These are phyloP conservation scores for Ascochyta lentis DNA, from an alignment of 2,329 filamentous ascomycete genomes.

Conservation along the genomic window DNA sequence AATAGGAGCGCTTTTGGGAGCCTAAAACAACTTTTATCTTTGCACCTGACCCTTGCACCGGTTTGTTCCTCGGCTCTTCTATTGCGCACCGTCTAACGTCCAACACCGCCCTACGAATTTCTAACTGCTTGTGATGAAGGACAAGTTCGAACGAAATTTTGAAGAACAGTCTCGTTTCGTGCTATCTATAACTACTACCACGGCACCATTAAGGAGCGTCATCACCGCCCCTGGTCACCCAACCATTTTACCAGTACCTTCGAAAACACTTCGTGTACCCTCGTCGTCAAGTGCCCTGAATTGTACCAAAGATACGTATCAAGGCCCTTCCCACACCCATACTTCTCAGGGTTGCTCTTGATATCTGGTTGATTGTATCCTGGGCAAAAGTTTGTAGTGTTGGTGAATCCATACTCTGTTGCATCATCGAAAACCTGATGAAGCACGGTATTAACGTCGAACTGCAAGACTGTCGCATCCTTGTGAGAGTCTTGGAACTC, in stretches of 20 bases:
- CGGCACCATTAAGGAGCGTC: no score
- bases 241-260: slow-evolving; percentile 29
- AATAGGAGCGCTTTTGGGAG: no score
- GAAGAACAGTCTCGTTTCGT: no score
- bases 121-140: no score
- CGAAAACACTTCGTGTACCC: slow-evolving; percentile 51
- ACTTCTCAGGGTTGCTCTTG: slow-evolving; percentile 50
- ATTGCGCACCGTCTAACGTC: no score
- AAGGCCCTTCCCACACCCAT: slow-evolving; percentile 54
- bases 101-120: no score
- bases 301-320: slow-evolving; percentile 59
- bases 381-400: slow-evolving; percentile 55
- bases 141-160: no score
- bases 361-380: slow-evolving; percentile 57
- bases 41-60: no score
- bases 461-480: slow-evolving; percentile 51
- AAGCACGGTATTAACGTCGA: slow-evolving; percentile 54
- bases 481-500: slow-evolving; percentile 43
- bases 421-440: slow-evolving; percentile 54
- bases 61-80: no score
- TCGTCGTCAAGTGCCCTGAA: slow-evolving; percentile 55
- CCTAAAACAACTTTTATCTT: no score
- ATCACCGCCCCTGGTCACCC: slow-evolving; percentile 9
- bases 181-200: no score
- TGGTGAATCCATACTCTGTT: slow-evolving; percentile 52